Base-by-base conservation (phyloP, 2,329 filamentous ascomycete species). In the Xylariaceae sp. region DNA sequence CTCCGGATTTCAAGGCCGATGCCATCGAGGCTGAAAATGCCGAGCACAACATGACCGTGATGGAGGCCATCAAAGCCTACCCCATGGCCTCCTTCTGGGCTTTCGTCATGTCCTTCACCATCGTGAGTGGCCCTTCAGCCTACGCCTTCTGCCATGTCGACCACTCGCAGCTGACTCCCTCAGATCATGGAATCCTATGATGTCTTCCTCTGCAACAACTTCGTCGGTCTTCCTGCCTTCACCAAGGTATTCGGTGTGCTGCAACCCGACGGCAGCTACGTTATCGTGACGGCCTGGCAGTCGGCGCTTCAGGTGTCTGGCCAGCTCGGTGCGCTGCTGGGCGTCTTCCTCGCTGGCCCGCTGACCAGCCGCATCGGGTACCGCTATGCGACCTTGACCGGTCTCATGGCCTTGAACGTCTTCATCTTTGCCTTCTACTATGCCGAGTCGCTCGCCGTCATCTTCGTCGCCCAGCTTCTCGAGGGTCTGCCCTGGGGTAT, bases 101-200 rank as follows among this genome's bases (percentile, higher is more conserved):
- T 8, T 59, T 63, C 28, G 35, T 59, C 45, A 58, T 63, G 50
- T 63, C 57, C 15, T 55, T 37, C 32, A 60, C 57, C 0, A 62
- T 63, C 49, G 58, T 62, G 55, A 60, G 70, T 42, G 36, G 12
- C 19, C 28, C 25, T 16, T 33, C 8, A 14, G 21, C 23, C 25
- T 41, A 29, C 49, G 39, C 23, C 19, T 19, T 18, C 9, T 18
- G 27, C n/a, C n/a, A 18, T 2, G 5, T 19, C 29, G 23, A 33
- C 19, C 14, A 30, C 36, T 35, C 11, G 17, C 23, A 31, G 38
- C 48, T 49, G 32, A 51, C 36, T 32, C 21, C 26, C 7, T 25
- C n/a, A 78, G 74, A 74, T 77, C 45, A 79, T 80, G 75, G 75
- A 79, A 52, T 70, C 74, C 4, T 80, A 76, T 62, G 66, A 66